Evolutionary conservation across 129 eudicot genomes (phyloP).

Genomic region (Saussurea involucrata): DNA sequence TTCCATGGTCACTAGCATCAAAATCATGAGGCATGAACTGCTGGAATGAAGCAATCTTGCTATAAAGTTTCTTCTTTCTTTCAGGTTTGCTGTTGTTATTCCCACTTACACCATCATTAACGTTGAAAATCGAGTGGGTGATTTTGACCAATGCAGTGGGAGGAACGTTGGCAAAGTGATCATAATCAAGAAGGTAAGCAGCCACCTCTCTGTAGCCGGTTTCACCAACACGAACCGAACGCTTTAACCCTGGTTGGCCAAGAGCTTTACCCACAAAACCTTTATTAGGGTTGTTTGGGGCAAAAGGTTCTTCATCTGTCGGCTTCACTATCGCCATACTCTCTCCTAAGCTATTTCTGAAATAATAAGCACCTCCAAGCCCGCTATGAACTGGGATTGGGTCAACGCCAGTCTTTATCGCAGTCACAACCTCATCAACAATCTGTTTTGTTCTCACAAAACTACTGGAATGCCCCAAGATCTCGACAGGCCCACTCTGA

Average conservation of each 20-base stretch:
- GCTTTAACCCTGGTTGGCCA: slow-evolving; percentile 86
- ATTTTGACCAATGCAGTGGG: slow-evolving; percentile 90
- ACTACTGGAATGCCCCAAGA: slow-evolving; percentile 53
- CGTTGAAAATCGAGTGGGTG: slow-evolving; percentile 78
- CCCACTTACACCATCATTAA: slow-evolving; percentile 68
- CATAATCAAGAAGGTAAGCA: slow-evolving; percentile 78
- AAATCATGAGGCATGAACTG: slow-evolving; percentile 84
- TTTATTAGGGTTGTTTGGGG: slow-evolving; percentile 85
- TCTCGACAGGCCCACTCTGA: slow-evolving; percentile 76
- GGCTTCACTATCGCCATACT: slow-evolving; percentile 87
- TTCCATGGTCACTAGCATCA: slow-evolving; percentile 97
- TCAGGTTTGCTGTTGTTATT: slow-evolving; percentile 33
- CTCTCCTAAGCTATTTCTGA: slow-evolving; percentile 66
- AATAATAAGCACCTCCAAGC: slow-evolving; percentile 87
- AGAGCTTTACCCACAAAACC: slow-evolving; percentile 87
- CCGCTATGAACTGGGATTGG: slow-evolving; percentile 76
- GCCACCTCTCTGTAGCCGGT: slow-evolving; percentile 87
- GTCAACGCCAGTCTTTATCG: slow-evolving; percentile 71
- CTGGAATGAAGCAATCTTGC: slow-evolving; percentile 94
- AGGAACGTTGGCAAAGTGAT: slow-evolving; percentile 86
- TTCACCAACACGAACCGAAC: slow-evolving; percentile 88
- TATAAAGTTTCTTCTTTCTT: slow-evolving; percentile 47
- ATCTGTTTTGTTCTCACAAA: slow-evolving; percentile 56
- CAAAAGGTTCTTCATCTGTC: slow-evolving; percentile 92
- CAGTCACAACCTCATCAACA: slow-evolving; percentile 70